Conservation (phyloP, 2,329 filamentous ascomycete genomes). For the Fusarium marasasianum region DNA sequence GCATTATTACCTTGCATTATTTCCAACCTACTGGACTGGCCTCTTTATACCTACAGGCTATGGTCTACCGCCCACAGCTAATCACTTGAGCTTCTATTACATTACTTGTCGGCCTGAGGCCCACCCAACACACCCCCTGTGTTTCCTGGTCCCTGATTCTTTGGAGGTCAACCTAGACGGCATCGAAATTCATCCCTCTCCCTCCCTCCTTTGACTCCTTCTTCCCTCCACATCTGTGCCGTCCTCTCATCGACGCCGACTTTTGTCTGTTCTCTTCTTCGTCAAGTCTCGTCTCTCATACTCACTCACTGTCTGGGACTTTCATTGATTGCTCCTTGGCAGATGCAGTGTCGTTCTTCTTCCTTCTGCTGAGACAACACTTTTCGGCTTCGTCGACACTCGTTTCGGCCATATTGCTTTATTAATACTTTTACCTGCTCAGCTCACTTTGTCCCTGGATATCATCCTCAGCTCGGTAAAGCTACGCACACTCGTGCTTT, state of each 20-base stretch:
- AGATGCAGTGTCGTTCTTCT: constrained; percentile 44
- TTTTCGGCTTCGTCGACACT: constrained; percentile 46
- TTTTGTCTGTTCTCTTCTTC: constrained; percentile 32
- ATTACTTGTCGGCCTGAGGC: constrained; percentile 40
- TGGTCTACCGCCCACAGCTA: constrained; percentile 22
- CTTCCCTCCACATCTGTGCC: constrained; percentile 37
- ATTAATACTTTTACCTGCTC: constrained; percentile 46
- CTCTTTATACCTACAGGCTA: constrained; percentile 2
- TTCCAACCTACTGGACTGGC: constrained; percentile 27
- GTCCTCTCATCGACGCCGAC: constrained; percentile 35
- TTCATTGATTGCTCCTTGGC: constrained; percentile 43
- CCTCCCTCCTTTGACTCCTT: constrained; percentile 39
- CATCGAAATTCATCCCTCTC: constrained; percentile 34
- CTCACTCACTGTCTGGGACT: constrained; percentile 29
- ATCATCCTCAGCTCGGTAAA: constrained; percentile 23
- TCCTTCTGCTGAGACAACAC: constrained; percentile 43
- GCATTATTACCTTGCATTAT: constrained; percentile 42
- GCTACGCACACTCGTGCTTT: constrained; percentile 35
- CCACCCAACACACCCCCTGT: constrained; percentile 28
- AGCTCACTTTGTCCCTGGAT: constrained; percentile 22
- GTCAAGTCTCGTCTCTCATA: constrained; percentile 19
- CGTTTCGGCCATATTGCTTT: constrained; percentile 46
- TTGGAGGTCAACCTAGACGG: constrained; percentile 36
- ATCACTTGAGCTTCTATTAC: constrained; percentile 28
- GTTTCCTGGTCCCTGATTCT: constrained; percentile 35